Conservation (phyloP, 1,284 basidiomycete genomes). For the Coniferiporia weirii region DNA sequence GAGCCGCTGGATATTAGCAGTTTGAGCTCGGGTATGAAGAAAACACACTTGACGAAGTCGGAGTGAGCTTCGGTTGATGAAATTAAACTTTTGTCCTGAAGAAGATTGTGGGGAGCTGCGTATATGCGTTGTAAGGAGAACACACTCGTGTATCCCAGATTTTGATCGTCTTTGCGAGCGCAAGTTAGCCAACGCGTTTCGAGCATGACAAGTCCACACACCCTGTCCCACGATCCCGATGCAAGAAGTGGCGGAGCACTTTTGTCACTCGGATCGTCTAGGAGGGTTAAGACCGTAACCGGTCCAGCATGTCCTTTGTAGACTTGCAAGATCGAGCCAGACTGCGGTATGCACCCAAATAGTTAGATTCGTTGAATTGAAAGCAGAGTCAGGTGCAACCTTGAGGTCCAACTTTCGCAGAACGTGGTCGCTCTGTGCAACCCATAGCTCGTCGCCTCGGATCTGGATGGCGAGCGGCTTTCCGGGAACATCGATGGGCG, state of each 20-base stretch:
- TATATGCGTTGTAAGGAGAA: slow-evolving; percentile 1
- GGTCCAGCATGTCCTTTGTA: slow-evolving; percentile 84
- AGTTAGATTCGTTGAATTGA: slow-evolving; percentile 12
- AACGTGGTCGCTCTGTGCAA: slow-evolving; percentile 80
- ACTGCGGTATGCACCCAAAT: slow-evolving; percentile 39
- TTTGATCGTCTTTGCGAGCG: slow-evolving; percentile 58
- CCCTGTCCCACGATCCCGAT: slow-evolving; percentile 90
- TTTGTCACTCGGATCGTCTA: slow-evolving; percentile 32
- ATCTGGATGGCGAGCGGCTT: slow-evolving; percentile 72
- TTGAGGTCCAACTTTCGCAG: slow-evolving; percentile 70
- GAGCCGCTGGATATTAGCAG: slow-evolving; percentile 85
- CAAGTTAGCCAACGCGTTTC: slow-evolving; percentile 15
- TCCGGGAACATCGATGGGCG: slow-evolving; percentile 70
- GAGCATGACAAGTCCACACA: slow-evolving; percentile 24
- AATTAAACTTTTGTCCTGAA: slow-evolving; percentile 63
- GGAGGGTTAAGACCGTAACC: slow-evolving; percentile 76
- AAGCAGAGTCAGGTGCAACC: slow-evolving; percentile 35
- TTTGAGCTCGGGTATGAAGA: slow-evolving; percentile 58
- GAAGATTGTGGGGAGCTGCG: neutral
- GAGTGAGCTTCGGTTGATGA: slow-evolving; percentile 72
- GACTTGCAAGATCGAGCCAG: slow-evolving; percentile 68
- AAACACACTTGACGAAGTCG: slow-evolving; percentile 83
- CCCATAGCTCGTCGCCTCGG: slow-evolving; percentile 65
- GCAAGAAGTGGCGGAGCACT: slow-evolving; percentile 49
- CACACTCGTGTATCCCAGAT: slow-evolving; percentile 75